Base-by-base conservation (phyloP, 495 filamentous ascomycete species). In the Podospora appendiculata region DNA sequence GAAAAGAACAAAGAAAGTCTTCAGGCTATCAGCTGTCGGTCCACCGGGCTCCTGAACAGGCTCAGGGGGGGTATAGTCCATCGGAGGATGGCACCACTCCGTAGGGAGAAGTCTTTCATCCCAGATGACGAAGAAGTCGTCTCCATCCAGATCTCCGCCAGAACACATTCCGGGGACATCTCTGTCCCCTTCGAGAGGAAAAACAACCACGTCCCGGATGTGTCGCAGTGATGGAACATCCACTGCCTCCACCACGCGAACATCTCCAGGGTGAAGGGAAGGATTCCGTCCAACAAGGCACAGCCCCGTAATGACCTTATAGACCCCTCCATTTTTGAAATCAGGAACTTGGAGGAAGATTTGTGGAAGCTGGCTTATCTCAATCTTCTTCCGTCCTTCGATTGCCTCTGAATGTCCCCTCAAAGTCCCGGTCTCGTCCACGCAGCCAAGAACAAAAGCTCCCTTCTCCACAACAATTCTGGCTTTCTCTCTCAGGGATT, bases 41-140 rank as follows among this genome's bases (percentile, higher is more conserved):
- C 80, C 70, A 4, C 77, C 67, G 7, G 78, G 64, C 6, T 85
- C 69, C 34, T 59, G 50, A 34, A 70, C 69, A 3, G 80, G 71
- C 13, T 74, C 71, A 4, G 79, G 74, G 3, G 77, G 66, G 0
- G 70, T 71, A 59, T 86, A 92, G 48, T 83, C 71, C 89, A 96
- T 95, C 0, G 92, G 85, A 3, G 74, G 64, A 35, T 79, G 68
- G 52, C 90, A 86, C 79, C 82, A 88, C 45, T 85, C 71, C 0
- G 50, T 41, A 2, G 90, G 90, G 25, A 91, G 65, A 6, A 99
- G 73, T 42, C 85, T 79, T 35, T 74, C 59, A 58, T 99, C 90
- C 93, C 93, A 99, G 36, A 96, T 87, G 16, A 97, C 85, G 19
- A 96, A 78, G 61, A 87, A 99, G 62, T 97, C 94, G 58, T 99